phyloP scores from a whole-genome alignment of 768 basidiomycete genomes.

The Rhodotorula paludigena region DNA sequence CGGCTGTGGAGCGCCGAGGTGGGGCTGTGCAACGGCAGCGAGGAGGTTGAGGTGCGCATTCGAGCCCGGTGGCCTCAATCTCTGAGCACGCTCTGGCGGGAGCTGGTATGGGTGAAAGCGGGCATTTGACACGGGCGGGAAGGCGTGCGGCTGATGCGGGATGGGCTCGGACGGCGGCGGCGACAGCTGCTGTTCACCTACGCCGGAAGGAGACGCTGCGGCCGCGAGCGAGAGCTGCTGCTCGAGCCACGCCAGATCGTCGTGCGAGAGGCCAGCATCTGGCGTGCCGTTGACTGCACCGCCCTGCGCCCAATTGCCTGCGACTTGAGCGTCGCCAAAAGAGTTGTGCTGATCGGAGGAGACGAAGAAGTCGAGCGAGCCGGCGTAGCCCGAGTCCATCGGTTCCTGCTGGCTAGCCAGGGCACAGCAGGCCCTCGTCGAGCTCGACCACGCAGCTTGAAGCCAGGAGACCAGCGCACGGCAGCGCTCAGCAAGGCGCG shows the following conservation, averaged over 20 bases:
- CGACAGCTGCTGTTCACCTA: too few species aligned
- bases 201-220: neutral
- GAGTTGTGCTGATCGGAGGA: neutral
- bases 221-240: slow-evolving; percentile 11
- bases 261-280: neutral
- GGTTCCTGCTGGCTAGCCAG: too few species aligned
- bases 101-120: slow-evolving; percentile 30
- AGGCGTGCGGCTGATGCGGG: slow-evolving; percentile 14
- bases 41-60: neutral
- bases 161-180: neutral
- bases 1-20: neutral
- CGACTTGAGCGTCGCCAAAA: too few species aligned
- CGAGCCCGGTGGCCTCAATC: neutral
- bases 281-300: neutral
- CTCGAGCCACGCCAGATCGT: slow-evolving; percentile 10
- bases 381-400: neutral
- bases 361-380: neutral
- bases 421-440: too few species aligned
- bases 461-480: too few species aligned
- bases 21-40: neutral
- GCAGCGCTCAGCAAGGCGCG: too few species aligned
- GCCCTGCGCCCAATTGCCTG: too few species aligned
- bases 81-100: neutral
- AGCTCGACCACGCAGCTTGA: too few species aligned
- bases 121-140: slow-evolving; percentile 21